Conservation (phyloP, 1,284 basidiomycete genomes). For the Ustilago nuda region DNA sequence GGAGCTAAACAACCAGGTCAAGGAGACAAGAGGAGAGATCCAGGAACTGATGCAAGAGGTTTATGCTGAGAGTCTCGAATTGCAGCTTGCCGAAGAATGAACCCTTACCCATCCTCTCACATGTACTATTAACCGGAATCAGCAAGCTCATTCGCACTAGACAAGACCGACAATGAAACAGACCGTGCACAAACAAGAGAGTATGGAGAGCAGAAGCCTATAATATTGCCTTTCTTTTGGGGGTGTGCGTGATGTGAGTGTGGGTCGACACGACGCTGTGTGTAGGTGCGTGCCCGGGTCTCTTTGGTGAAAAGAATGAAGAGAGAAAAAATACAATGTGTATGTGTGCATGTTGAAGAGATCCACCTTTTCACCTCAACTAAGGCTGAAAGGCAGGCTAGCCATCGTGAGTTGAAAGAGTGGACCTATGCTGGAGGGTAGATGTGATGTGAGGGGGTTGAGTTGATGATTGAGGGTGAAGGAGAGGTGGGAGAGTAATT, state of each 20-base stretch:
- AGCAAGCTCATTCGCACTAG: not conserved
- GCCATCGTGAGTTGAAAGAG: slow-evolving; percentile 12
- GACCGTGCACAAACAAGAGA: slow-evolving; percentile 5
- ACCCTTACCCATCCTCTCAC: not conserved
- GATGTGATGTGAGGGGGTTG: not conserved
- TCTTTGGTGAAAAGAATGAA: slow-evolving; percentile 23
- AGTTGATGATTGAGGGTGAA: not conserved
- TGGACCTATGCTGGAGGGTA: slow-evolving; percentile 7
- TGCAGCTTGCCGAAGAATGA: slow-evolving; percentile 25
- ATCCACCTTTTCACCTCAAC: not conserved
- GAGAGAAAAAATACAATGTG: slow-evolving; percentile 26
- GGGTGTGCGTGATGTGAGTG: slow-evolving; percentile 8
- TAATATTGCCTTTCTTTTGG: slow-evolving; percentile 45
- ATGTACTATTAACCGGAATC: not conserved
- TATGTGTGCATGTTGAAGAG: slow-evolving; percentile 15
- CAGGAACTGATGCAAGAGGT: slow-evolving; percentile 50
- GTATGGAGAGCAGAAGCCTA: slow-evolving; percentile 28
- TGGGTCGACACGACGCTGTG: slow-evolving; percentile 11
- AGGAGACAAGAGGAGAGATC: slow-evolving; percentile 26
- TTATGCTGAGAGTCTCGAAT: slow-evolving; percentile 46
- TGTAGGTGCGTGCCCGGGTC: slow-evolving; percentile 10
- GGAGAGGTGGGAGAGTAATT: slow-evolving; percentile 10
- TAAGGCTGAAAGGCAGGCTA: slow-evolving; percentile 35
- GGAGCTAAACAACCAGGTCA: slow-evolving; percentile 20
- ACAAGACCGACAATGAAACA: not conserved